Evolutionary conservation across 78 protist species (phyloP).

Genomic region (Isochrysis galbana): DNA sequence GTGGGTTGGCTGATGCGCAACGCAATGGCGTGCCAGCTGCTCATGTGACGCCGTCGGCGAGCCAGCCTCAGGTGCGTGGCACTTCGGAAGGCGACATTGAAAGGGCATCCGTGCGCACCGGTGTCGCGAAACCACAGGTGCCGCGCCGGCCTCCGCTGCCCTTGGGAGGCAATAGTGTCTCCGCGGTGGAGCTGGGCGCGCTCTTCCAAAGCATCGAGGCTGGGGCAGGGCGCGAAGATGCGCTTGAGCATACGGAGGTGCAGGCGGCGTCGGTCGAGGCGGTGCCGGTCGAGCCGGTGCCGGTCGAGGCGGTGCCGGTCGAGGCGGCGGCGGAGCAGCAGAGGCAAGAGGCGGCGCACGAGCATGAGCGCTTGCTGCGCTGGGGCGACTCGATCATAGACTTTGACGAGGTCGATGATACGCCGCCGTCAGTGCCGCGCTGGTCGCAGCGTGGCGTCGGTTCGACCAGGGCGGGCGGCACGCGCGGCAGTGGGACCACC

Average conservation of each 20-base stretch:
- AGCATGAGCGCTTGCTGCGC: background rate
- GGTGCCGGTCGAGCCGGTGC: background rate
- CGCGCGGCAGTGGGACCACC: no score
- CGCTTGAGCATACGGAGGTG: background rate
- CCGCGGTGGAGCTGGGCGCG: background rate
- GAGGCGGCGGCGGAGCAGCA: background rate
- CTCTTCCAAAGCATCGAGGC: no score
- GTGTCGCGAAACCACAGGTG: no score
- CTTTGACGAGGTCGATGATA: background rate
- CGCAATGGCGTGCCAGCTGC: background rate
- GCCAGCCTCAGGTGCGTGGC: background rate
- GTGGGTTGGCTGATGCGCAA: background rate
- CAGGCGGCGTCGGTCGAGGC: background rate
- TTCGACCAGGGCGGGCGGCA: no score
- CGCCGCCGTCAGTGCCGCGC: background rate
- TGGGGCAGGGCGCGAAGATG: background rate
- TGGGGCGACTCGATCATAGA: background rate
- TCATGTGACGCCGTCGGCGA: background rate
- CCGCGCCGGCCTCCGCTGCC: background rate
- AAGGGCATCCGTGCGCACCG: no score
- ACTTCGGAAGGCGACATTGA: no score
- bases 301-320: background rate
- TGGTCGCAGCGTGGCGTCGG: background rate
- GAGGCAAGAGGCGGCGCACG: background rate
- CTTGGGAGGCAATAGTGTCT: background rate